Base-by-base conservation (phyloP, 2,329 filamentous ascomycete species). In the Paecilomyces sp. region DNA sequence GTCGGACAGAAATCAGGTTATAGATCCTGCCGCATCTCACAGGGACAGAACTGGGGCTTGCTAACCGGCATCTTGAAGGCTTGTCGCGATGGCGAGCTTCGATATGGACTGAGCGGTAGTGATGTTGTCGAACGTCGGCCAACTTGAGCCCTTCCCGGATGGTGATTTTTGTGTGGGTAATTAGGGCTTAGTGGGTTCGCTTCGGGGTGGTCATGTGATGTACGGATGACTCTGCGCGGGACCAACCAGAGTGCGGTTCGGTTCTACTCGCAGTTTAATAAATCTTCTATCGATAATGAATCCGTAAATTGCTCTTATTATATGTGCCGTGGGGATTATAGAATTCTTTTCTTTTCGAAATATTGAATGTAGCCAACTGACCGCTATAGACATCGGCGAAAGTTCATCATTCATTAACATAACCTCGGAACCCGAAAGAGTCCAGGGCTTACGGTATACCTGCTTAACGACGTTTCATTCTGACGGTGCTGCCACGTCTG, bases 41-140 rank as follows among this genome's bases (percentile, higher is more conserved):
- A 24, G 25, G 22, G n/a, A 51, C 30, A 61, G 6, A 54, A 36
- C 25, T 55, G 58, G 64, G 58, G 31, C 8, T 30, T 60, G 71
- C 74, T 70, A 77, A 83, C 81, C 79, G 81, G 81, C 81, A 83
- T 83, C 76, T 79, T 83, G 80, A 80, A 74, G 69, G 70, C 69
- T 76, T 74, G 68, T 73, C 72, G 72, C 71, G 70, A 71, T 70
- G 70, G 68, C 72, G 73, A 76, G 73, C 70, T 73, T 67, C 67
- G 68, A 65, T 67, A 70, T 73, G 69, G 70, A 70, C 64, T 63
- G 67, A 30, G 63, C 64, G 63, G 64, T 63, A 65, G 65, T 71
- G 68, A 70, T 70, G 67, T 69, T 70, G 69, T 55, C 53, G 55
- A 58, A 57, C 47, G 55, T 71, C 68, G 68, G 70, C 67, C 67